These are phyloP conservation scores for Trichoderma gracile DNA, from an alignment of 2,329 filamentous ascomycete species.

Conservation along the genomic window DNA sequence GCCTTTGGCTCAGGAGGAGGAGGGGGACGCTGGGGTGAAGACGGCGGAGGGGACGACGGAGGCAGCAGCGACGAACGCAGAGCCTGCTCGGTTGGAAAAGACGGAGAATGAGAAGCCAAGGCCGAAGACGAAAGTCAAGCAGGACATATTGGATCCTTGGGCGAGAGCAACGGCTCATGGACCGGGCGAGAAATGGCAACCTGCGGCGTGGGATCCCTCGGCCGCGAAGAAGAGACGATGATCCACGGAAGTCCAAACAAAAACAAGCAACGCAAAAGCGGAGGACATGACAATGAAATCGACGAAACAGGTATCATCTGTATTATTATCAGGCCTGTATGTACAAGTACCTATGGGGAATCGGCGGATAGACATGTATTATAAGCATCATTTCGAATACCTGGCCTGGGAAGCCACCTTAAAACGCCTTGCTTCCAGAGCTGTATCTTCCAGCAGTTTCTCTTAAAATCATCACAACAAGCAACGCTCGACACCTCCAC, in stretches of 20 bases:
- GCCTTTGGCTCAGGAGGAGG: conserved; percentile 4
- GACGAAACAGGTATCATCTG: not conserved
- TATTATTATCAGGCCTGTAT: conserved; percentile 6
- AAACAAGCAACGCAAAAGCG: not conserved
- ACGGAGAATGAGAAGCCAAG: not conserved
- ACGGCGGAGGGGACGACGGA: no score
- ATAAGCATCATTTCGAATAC: conserved; percentile 29
- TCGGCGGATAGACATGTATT: conserved; percentile 16
- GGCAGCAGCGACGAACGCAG: not conserved
- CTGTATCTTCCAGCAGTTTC: not conserved
- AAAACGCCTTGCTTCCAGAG: conserved; percentile 23
- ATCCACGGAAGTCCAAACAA: not conserved
- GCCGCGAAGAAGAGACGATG: conserved; percentile 37
- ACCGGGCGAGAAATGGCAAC: conserved; percentile 68
- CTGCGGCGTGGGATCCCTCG: conserved; percentile 60
- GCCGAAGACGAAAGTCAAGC: not conserved
- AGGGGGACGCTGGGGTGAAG: not conserved
- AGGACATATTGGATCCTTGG: conserved; percentile 56
- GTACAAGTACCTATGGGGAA: not conserved
- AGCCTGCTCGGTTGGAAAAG: not conserved
- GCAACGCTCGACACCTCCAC: not conserved
- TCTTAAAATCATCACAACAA: conserved; percentile 1
- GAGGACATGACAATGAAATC: not conserved
- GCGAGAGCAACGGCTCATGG: conserved; percentile 48
- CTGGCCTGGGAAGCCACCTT: not conserved